Evolutionary conservation across 192 early-diverging fungal genomes (phyloP), one percentile per base, ranked within the genome.

Genomic region (Dimargaris cristalligena): DNA sequence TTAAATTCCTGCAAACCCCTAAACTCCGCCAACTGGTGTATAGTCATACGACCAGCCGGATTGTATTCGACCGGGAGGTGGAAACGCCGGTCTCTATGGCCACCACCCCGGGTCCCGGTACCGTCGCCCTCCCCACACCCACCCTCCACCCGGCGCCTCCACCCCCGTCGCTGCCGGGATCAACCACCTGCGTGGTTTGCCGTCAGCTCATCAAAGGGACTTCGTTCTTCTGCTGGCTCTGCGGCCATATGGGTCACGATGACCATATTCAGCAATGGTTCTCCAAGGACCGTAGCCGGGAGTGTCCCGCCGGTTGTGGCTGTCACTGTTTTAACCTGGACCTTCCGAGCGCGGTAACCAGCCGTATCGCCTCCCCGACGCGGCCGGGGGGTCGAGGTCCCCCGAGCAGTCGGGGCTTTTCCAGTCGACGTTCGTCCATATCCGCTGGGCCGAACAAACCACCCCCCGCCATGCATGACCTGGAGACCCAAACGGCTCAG

Each of bases 241-340:
- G 52, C 33, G 52, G 52, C 32, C 52, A 54, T 29, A 31, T 20
- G 0, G 52, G 52, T 11, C 52, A 54, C 18, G 29, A 20, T 54
- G 26, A 54, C 52, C 52, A 54, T 54, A 31, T 54, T 4, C 52
- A 29, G 10, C 9, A 26, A 1, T 54, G 52, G 52, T 54, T 54
- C 33, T 26, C 28, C 0, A 9, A 30, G 32, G 52, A 26, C 4
- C 52, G 29, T 18, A 20, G 33, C 33, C 52, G 52, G 10, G 4
- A 8, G 20, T 54, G 52, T 29, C 52, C 52, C 52, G 29, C 52
- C 3, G 52, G 52, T 18, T 54, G 52, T 54, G 52, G 52, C 32
- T 54, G 52, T 18, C 52, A 54, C 20, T 54, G 52, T 31, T 54
- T 32, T 18, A 54, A 16, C 32, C 29, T 30, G 28, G 34, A 4